A percentile compares a stretch with the other conserved stretches of the same genome.
Evolutionary conservation across 768 basidiomycete genomes (phyloP).

Genomic region (Coprinellus micaceus): DNA sequence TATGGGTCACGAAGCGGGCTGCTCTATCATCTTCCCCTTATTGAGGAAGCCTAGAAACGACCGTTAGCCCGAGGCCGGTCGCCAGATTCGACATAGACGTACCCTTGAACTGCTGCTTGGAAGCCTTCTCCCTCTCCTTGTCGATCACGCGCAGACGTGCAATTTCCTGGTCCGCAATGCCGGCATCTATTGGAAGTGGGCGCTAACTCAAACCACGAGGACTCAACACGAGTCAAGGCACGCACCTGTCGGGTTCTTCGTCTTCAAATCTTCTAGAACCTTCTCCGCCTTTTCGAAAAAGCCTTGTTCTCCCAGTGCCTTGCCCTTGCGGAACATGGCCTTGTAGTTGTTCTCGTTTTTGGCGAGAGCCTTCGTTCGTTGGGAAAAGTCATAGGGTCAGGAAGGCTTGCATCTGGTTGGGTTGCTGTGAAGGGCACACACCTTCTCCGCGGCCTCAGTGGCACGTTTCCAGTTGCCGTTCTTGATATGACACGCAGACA

Average conservation of each 20-base stretch:
- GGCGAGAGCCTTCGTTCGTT: slow-evolving; percentile 59
- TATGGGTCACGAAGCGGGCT: neutral
- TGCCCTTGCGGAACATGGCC: slow-evolving; percentile 77
- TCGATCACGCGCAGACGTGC: slow-evolving; percentile 57
- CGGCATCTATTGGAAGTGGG: slow-evolving; percentile 40
- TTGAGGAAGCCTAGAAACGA: slow-evolving; percentile 48
- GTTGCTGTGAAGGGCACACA: too few species aligned
- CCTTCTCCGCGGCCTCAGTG: slow-evolving; percentile 80
- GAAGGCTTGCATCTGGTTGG: too few species aligned
- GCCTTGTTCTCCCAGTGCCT: slow-evolving; percentile 72
- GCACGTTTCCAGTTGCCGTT: slow-evolving; percentile 77
- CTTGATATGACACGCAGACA: slow-evolving; percentile 82
- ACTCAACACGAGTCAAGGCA: neutral
- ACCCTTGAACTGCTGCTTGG: slow-evolving; percentile 78
- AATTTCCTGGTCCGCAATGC: slow-evolving; percentile 62
- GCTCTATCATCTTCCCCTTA: slow-evolving; percentile 29
- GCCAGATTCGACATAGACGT: neutral
- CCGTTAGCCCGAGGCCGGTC: neutral
- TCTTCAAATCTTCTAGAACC: slow-evolving; percentile 61
- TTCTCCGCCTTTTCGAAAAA: slow-evolving; percentile 71
- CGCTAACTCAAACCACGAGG: neutral
- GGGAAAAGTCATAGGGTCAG: too few species aligned
- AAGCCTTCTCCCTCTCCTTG: slow-evolving; percentile 59
- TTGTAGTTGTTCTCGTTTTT: slow-evolving; percentile 78
- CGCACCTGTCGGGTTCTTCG: slow-evolving; percentile 59